phyloP scores from a whole-genome alignment of 192 early-diverging fungal species.

The Podila clonocystis region DNA sequence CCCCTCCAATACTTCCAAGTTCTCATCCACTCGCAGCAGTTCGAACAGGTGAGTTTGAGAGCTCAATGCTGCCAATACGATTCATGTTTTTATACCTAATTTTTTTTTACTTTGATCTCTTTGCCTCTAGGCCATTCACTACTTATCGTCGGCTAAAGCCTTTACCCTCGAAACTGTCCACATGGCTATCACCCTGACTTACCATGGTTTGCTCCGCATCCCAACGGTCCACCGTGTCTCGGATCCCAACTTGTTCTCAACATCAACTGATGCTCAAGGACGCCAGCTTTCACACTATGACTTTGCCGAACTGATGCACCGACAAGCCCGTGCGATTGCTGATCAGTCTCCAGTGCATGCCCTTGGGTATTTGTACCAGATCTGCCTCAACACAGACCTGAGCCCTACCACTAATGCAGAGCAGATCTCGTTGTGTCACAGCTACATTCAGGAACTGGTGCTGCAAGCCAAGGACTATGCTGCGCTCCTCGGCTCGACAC shows the following conservation, averaged over 20 bases:
- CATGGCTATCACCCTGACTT: conserved; percentile 84
- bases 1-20: conserved; percentile 84
- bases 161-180: conserved; percentile 89
- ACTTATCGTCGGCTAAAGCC: conserved; percentile 69
- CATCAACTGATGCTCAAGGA: conserved; percentile 43
- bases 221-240: conserved; percentile 63
- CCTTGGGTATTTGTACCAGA: conserved; percentile 69
- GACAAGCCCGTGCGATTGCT: conserved; percentile 34
- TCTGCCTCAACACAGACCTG: conserved; percentile 64
- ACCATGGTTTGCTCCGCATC: conserved; percentile 81
- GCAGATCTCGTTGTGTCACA: conserved; percentile 61
- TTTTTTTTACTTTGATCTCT: background rate
- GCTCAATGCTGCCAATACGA: background rate
- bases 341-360: conserved; percentile 61
- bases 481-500: conserved; percentile 58
- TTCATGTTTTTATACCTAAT: background rate
- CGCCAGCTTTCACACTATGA: conserved; percentile 46
- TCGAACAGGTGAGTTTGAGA: conserved; percentile 68
- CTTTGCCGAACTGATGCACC: conserved; percentile 39
- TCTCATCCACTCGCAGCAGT: conserved; percentile 88
- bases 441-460: conserved; percentile 69
- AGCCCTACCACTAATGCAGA: conserved; percentile 48
- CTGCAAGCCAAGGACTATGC: conserved; percentile 70
- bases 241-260: conserved; percentile 40
- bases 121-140: conserved; percentile 68